Conservation (phyloP, 257 asterid species). For the Dorcoceras hygrometricum region DNA sequence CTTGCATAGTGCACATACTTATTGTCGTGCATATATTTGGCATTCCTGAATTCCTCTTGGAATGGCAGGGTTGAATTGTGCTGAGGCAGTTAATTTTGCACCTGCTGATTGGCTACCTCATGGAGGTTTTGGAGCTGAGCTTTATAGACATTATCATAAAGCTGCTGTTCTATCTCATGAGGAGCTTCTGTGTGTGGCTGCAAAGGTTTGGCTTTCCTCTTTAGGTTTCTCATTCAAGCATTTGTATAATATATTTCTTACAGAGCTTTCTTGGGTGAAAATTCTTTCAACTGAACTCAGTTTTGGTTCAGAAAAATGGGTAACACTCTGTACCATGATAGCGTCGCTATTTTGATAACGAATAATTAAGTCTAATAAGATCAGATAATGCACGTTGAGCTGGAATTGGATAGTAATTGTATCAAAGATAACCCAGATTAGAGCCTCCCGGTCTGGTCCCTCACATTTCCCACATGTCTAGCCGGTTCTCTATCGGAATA, state of each 20-base stretch:
- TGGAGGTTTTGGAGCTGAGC: conserved; percentile 97
- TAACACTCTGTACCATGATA: too few relatives aligned
- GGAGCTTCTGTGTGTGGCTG: conserved; percentile 85
- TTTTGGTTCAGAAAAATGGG: too few relatives aligned
- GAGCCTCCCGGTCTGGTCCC: too few relatives aligned
- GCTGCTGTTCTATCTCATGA: conserved; percentile 93
- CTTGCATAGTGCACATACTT: conserved; percentile 7
- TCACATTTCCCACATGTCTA: too few relatives aligned
- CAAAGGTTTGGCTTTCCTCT: conserved; percentile 52
- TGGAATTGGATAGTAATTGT: too few relatives aligned
- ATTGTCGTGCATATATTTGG: conserved; percentile 11
- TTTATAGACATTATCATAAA: conserved; percentile 75
- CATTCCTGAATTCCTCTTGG: conserved; percentile 29
- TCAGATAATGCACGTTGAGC: too few relatives aligned
- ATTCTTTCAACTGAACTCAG: too few relatives aligned
- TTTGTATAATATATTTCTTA: conserved; percentile 8
- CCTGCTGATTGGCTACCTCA: conserved; percentile 99
- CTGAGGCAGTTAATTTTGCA: conserved; percentile 98
- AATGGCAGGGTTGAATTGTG: conserved; percentile 84
- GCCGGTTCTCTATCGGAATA: too few relatives aligned
- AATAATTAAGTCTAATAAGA: too few relatives aligned
- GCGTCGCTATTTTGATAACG: too few relatives aligned
- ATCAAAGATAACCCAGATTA: too few relatives aligned
- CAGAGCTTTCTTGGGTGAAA: too few relatives aligned
- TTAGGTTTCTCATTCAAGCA: conserved; percentile 26